Evolutionary conservation across 768 basidiomycete species (phyloP), one percentile per base, ranked within the genome.

Genomic region (Omphalotus guepiniiformis): DNA sequence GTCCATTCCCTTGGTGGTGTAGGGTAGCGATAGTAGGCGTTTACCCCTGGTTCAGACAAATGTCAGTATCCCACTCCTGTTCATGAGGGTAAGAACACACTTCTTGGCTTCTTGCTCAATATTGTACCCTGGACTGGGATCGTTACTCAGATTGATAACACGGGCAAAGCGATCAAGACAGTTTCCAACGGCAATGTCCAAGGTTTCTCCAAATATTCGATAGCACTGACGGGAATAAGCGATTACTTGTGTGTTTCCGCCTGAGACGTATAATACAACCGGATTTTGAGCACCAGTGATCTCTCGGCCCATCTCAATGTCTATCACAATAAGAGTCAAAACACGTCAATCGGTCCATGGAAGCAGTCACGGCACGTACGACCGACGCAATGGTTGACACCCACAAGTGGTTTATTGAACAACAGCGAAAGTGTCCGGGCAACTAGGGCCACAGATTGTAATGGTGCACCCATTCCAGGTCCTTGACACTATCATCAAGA

Each of bases 151-250:
- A 50, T 90, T 87, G 44, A 99, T 90, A 11, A 95, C 91, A 38
- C 96, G 75, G 2, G 96, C 96, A 58, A 99, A 99, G 8, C 96
- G 85, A 64, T 99, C 96, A 19, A 99, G 72, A 62, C 96, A 98
- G 63, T 99, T 99, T 29, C 96, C 96, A 27, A 98, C 93, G n/a
- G 96, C 96, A 48, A 99, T 98, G 60, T 99, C 96, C 46, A 99
- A 76, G 2, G 96, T 98, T 68, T 99, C 96, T 13, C 96, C 96
- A 60, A 99, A 99, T 51, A 99, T 99, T 35, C 96, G 82, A 63
- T 99, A 99, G 53, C 93, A 82, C 64, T 98, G 93, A 50, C 88
- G 85, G 18, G 94, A 98, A 65, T 99, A 99, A 1, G 96, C 96
- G 57, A 99, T 98, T 13, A 99, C 94, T 66, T 99, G 96, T 0